Evolutionary conservation across 2,329 filamentous ascomycete genomes (phyloP).

Genomic region (Trichoderma simmonsii): DNA sequence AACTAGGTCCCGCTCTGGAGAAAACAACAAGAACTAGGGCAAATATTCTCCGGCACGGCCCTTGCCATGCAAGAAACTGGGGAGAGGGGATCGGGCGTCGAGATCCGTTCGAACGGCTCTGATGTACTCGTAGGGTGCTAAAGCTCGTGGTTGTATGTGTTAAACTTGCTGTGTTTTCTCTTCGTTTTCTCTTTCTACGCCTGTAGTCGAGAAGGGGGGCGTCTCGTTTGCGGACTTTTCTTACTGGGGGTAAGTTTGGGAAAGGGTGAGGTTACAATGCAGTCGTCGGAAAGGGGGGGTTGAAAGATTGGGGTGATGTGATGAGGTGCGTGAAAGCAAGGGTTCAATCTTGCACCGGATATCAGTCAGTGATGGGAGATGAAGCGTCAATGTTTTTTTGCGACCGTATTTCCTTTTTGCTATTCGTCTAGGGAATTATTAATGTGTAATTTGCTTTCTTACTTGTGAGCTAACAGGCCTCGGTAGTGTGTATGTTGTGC

Average conservation of each 20-base stretch:
- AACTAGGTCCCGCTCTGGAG: background rate
- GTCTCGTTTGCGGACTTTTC: background rate
- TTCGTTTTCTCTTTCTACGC: background rate
- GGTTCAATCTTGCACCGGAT: background rate
- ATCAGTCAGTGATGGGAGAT: background rate
- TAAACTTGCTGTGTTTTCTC: background rate
- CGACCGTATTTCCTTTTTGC: background rate
- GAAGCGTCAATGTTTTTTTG: background rate
- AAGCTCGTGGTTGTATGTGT: slow-evolving; percentile 6
- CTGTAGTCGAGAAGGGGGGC: background rate
- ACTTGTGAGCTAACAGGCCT: background rate
- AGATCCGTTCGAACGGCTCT: background rate
- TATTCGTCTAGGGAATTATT: background rate
- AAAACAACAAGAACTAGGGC: background rate
- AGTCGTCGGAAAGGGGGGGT: background rate
- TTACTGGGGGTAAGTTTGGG: background rate
- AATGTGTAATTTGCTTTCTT: background rate
- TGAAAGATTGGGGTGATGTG: background rate
- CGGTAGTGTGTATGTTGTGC: background rate
- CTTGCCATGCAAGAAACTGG: background rate
- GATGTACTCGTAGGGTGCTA: slow-evolving; percentile 1
- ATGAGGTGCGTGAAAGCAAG: background rate
- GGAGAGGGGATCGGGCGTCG: background rate
- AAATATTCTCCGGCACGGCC: background rate
- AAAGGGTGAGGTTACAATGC: background rate